phyloP scores from a whole-genome alignment of 306 rosid species.

The Trifolium pratense region DNA sequence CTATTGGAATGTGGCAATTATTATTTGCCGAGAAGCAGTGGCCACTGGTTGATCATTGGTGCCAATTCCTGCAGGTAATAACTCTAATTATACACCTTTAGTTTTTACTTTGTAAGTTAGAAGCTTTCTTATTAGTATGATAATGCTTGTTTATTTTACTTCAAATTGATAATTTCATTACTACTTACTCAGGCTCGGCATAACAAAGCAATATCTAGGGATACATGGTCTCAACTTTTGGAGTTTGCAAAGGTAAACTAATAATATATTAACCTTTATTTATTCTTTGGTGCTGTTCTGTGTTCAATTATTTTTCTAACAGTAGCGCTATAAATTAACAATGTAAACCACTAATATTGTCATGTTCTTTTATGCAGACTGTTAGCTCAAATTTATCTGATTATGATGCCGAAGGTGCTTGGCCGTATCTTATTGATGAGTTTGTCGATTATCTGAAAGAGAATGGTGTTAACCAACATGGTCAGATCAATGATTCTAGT shows the following conservation, averaged over 20 bases:
- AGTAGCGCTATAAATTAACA: neutral
- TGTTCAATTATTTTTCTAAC: conserved; percentile 10
- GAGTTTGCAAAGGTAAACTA: conserved; percentile 93
- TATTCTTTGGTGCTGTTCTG: neutral
- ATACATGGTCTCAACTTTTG: conserved; percentile 97
- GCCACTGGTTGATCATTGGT: conserved; percentile 97
- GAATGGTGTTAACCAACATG: conserved; percentile 65
- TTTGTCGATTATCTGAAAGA: conserved; percentile 90
- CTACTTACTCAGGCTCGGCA: conserved; percentile 76
- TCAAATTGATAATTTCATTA: conserved; percentile 20
- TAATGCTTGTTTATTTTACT: conserved; percentile 10
- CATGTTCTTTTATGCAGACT: conserved; percentile 55
- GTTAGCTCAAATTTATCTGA: conserved; percentile 71
- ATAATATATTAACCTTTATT: conserved; percentile 2
- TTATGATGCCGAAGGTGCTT: conserved; percentile 96
- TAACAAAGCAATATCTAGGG: conserved; percentile 94
- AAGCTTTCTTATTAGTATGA: conserved; percentile 10
- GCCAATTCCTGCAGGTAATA: conserved; percentile 93
- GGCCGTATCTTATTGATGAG: conserved; percentile 98
- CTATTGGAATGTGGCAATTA: conserved; percentile 99
- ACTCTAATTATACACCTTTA: conserved; percentile 20
- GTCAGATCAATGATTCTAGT: conserved; percentile 49
- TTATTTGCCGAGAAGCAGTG: conserved; percentile 97
- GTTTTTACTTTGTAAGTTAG: conserved; percentile 29
- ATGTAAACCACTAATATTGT: neutral